phyloP scores from a whole-genome alignment of 441 rosid species.

The Francoa sonchifolia region DNA sequence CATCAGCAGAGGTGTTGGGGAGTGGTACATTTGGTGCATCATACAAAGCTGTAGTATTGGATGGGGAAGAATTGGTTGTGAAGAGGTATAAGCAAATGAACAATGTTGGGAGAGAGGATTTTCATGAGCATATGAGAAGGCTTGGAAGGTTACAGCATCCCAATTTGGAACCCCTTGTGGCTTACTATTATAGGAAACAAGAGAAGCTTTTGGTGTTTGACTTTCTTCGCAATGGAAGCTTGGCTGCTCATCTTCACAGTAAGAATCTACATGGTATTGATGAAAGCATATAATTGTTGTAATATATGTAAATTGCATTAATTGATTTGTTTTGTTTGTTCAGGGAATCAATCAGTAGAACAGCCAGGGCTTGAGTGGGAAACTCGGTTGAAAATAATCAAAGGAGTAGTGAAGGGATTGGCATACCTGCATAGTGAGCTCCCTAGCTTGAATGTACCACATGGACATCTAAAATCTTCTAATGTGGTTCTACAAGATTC shows the following conservation, averaged over 20 bases:
- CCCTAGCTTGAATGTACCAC: conserved; percentile 47
- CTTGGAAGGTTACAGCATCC: conserved; percentile 64
- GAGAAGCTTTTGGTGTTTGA: conserved; percentile 79
- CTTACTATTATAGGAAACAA: conserved; percentile 77
- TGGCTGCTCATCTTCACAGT: conserved; percentile 83
- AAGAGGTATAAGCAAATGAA: conserved; percentile 87
- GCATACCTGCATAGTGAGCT: conserved; percentile 55
- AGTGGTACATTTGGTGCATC: conserved; percentile 95
- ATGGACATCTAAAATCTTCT: conserved; percentile 91
- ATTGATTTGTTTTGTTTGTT: conserved; percentile 4
- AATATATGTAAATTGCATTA: not conserved
- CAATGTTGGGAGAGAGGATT: conserved; percentile 63
- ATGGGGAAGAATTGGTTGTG: conserved; percentile 46
- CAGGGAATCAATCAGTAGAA: conserved; percentile 51
- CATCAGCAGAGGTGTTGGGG: conserved; percentile 88
- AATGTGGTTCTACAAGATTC: conserved; percentile 57
- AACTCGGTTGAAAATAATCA: conserved; percentile 50
- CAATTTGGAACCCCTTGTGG: conserved; percentile 51
- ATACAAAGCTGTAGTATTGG: conserved; percentile 46
- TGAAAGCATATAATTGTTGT: too few relatives aligned
- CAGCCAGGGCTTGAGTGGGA: conserved; percentile 60
- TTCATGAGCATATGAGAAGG: conserved; percentile 69
- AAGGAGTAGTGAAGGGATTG: conserved; percentile 69
- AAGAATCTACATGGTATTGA: too few relatives aligned
- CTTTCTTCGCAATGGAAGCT: conserved; percentile 49